Base-by-base conservation (phyloP, 2,329 filamentous ascomycete genomes). In the Diaporthe sp. region DNA sequence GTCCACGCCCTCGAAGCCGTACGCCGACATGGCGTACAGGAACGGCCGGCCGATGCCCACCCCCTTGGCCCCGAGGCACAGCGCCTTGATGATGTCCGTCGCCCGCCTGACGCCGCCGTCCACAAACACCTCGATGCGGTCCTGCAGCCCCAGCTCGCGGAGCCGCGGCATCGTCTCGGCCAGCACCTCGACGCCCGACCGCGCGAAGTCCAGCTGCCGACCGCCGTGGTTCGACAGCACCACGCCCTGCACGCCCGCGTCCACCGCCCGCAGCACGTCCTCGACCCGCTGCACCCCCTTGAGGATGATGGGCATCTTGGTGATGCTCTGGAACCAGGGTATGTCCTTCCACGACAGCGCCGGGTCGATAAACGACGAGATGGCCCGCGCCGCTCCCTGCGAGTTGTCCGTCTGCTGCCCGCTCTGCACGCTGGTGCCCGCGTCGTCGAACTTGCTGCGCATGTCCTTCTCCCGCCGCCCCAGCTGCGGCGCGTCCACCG, bases 221-320 rank as follows among this genome's bases (percentile, higher is more conserved):
- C 97, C 97, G 75, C 97, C 97, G 85, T 99, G 97, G 86, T 99
- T 99, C 68, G 94, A 97, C 15, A 99, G 89, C 9, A 98, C 96
- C 27, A 98, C 95, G 63, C 94, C 97, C 79, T 97, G 92, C 58
- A 97, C 92, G 71, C 95, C 94, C 25, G 87, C 88, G 75, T 97
- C 94, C 77, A 94, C 89, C n/a, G 97, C 97, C 74, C 92, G 91
- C 76, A 98, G 88, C 4, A 98, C 97, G 81, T 99, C 97, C 82
- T 99, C 97, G 70, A 98, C 95, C 32, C 96, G 92, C 87, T 99
- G 97, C 15, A 99, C 94, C 73, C 97, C 97, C 89, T 99, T 99
- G 78, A 99, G 91, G 70, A 98, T 90, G 81, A 99, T 97, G 72
- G 97, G 97, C 93, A 98, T 97, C 77, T 92, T 92, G 39, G 97